A percentile compares a stretch with the other conserved stretches of the same genome.
Evolutionary conservation across 495 filamentous ascomycete species (phyloP).

Genomic region (Tuber magnatum): DNA sequence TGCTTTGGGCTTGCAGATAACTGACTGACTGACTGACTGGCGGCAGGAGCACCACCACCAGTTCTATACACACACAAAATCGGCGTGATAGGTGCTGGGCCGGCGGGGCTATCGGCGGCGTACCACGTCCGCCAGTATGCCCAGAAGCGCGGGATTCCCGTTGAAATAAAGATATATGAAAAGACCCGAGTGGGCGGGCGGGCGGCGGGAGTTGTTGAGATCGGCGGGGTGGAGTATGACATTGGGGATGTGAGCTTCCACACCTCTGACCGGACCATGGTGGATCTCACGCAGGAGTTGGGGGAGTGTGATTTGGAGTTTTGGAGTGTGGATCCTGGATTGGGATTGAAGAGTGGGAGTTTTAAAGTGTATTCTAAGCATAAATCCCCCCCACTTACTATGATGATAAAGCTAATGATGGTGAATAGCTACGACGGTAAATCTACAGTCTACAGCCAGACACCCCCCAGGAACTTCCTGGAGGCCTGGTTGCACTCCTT

Average conservation of each 20-base stretch:
- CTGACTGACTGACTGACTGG: background rate
- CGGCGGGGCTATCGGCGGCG: slow-evolving; percentile 77
- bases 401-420: slow-evolving; percentile 3
- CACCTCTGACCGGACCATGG: slow-evolving; percentile 68
- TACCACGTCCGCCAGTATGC: slow-evolving; percentile 70
- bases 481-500: slow-evolving; percentile 69
- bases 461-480: slow-evolving; percentile 41
- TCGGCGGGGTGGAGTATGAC: slow-evolving; percentile 54
- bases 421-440: slow-evolving; percentile 61
- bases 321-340: slow-evolving; percentile 15
- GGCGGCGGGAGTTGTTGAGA: slow-evolving; percentile 70
- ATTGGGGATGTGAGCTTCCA: slow-evolving; percentile 89
- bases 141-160: slow-evolving; percentile 46
- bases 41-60: background rate
- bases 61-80: background rate
- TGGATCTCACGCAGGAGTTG: slow-evolving; percentile 61
- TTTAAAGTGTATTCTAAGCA: slow-evolving; percentile 40
- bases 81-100: slow-evolving; percentile 63
- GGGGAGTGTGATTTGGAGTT: slow-evolving; percentile 50
- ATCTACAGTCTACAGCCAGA: slow-evolving; percentile 60
- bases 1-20: background rate
- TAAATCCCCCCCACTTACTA: background rate
- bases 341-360: slow-evolving; percentile 29
- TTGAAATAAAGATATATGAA: slow-evolving; percentile 84
- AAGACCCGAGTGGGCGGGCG: slow-evolving; percentile 72